Conservation (phyloP, 129 eudicot species). For the Flaveria sonorensis region DNA sequence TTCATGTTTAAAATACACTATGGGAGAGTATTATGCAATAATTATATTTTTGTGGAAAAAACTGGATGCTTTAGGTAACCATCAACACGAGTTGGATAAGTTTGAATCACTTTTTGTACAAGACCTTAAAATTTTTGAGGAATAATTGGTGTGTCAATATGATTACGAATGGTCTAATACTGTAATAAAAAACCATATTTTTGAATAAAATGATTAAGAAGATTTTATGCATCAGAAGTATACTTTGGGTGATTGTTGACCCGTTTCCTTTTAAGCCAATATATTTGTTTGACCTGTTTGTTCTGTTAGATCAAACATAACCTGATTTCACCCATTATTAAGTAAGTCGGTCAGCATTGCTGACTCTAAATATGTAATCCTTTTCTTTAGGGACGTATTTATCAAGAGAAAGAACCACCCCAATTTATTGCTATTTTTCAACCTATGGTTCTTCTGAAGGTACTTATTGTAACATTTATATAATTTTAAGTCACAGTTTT, state of each 20-base stretch:
- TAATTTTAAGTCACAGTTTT: background rate
- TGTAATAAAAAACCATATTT: background rate
- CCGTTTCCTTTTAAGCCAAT: background rate
- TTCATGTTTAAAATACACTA: background rate
- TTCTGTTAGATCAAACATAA: background rate
- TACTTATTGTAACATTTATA: constrained; percentile 27
- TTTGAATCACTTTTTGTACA: background rate
- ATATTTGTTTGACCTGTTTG: no score
- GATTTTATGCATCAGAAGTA: background rate
- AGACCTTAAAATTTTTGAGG: background rate
- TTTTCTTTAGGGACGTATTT: constrained; percentile 69
- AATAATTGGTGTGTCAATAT: background rate
- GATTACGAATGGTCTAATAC: background rate
- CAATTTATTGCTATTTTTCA: constrained; percentile 92
- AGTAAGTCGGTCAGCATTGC: background rate
- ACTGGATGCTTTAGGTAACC: background rate
- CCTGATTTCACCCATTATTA: constrained; percentile 13
- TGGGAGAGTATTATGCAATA: background rate
- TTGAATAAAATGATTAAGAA: constrained; percentile 3
- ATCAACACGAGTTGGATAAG: background rate
- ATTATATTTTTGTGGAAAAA: background rate
- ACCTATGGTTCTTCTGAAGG: constrained; percentile 97
- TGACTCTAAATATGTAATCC: background rate
- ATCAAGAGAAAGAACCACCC: constrained; percentile 96
- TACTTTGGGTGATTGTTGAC: background rate